Evolutionary conservation across 2,329 filamentous ascomycete species (phyloP), one percentile per base, ranked within the genome.

Genomic region (Phialemonium atrogriseum): DNA sequence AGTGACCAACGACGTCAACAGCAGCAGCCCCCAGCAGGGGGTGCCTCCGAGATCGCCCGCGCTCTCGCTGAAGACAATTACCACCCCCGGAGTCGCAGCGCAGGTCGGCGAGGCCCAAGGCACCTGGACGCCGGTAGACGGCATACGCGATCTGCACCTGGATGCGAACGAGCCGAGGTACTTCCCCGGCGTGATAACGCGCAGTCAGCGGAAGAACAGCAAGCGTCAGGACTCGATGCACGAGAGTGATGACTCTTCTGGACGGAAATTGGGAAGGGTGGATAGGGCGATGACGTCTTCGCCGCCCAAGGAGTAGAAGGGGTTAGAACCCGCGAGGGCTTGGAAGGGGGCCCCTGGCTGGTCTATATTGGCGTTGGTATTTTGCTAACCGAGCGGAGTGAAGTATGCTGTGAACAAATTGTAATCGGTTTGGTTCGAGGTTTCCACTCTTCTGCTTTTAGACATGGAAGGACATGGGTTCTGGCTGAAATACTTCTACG

Each of bases 121-220:
- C 64, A 13, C 45, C 50, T n/a, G 41, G 51, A 13, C 59, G 58
- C 54, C 56, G 10, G 45, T 57, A 7, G 57, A 65, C 32, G 47
- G 52, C 18, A 49, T 58, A 43, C 18, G 33, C 14, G 42, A 46
- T n/a, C 14, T 37, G 20, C 42, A 51, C 13, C 36, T 46, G 19
- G 43, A 40, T 19, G 40, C 37, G 14, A 51, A 58, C 27, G 80
- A 85, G 51, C 82, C 80, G 9, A 70, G 67, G 40, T 75, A 85
- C 40, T 83, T 85, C 42, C 83, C 83, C 0, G 82, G 82, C 0
- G 69, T 87, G 19, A 68, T 86, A 26, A 64, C 66, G 11, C 58
- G 68, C 33, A 64, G 64, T 48, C 59, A 59, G 28, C 57, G 65
- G 31, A 63, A 53, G 30, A 60, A 58, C 25, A 69, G 67, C 32